These are phyloP conservation scores for Amauroascus niger DNA, from an alignment of 2,329 filamentous ascomycete genomes.

Conservation along the genomic window DNA sequence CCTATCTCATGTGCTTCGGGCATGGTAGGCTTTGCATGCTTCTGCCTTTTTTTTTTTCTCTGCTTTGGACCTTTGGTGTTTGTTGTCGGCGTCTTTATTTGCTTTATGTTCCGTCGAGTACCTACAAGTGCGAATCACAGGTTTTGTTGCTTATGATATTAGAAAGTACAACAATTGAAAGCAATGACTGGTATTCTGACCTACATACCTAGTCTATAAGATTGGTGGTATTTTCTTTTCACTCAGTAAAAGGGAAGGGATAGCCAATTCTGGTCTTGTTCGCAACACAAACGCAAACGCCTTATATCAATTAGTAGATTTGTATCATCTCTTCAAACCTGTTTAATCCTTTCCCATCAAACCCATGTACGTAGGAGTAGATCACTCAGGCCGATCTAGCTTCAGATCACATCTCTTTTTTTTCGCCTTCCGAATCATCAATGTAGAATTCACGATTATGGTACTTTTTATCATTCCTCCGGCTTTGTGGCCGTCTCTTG, in stretches of 20 bases:
- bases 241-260: too few relatives aligned
- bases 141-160: neutral
- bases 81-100: neutral
- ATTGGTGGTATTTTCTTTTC: too few relatives aligned
- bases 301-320: too few relatives aligned
- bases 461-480: conserved; percentile 4
- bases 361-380: too few relatives aligned
- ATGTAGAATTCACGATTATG: neutral
- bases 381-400: too few relatives aligned
- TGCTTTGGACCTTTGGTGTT: neutral
- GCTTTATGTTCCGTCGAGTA: neutral
- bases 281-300: too few relatives aligned
- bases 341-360: too few relatives aligned
- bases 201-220: too few relatives aligned
- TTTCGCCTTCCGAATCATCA: too few relatives aligned
- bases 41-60: neutral
- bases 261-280: too few relatives aligned
- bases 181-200: neutral
- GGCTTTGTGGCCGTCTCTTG: conserved; percentile 24
- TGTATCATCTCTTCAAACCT: too few relatives aligned
- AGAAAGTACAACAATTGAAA: neutral
- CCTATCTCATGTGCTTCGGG: neutral
- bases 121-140: neutral
- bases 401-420: neutral
- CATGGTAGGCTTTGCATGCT: neutral